Conservation (phyloP, 306 rosid species). For the Prunus davidiana region DNA sequence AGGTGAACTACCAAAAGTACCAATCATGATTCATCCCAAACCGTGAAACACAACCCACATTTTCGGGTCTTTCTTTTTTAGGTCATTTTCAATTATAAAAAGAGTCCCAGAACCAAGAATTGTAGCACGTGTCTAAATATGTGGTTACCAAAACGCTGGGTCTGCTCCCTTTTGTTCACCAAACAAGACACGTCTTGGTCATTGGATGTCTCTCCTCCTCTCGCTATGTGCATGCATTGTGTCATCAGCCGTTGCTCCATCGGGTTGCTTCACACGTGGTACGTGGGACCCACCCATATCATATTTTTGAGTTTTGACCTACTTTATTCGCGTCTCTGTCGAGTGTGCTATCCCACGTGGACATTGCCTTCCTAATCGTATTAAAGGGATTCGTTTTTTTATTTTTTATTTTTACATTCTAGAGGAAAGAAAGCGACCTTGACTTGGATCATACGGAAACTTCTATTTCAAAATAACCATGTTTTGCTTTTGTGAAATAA, state of each 20-base stretch:
- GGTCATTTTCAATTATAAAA: neutral
- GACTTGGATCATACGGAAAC: no score
- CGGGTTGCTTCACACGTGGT: neutral
- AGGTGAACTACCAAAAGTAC: neutral
- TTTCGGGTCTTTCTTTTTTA: neutral
- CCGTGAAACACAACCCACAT: neutral
- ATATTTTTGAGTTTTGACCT: neutral
- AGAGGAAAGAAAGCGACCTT: no score
- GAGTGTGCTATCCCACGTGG: neutral
- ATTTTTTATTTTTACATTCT: no score
- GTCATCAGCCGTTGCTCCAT: neutral
- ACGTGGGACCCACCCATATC: neutral
- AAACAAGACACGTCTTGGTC: neutral
- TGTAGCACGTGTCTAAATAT: neutral
- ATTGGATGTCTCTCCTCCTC: neutral
- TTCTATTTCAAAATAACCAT: no score
- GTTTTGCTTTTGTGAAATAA: neutral
- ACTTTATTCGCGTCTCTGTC: neutral
- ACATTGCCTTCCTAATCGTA: no score
- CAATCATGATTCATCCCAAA: neutral
- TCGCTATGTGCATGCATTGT: neutral
- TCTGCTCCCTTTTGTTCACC: neutral
- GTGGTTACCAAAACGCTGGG: neutral
- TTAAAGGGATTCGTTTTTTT: no score
- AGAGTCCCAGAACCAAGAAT: neutral